Evolutionary conservation across 192 early-diverging fungal species (phyloP).

Genomic region (Coemansia umbellata): DNA sequence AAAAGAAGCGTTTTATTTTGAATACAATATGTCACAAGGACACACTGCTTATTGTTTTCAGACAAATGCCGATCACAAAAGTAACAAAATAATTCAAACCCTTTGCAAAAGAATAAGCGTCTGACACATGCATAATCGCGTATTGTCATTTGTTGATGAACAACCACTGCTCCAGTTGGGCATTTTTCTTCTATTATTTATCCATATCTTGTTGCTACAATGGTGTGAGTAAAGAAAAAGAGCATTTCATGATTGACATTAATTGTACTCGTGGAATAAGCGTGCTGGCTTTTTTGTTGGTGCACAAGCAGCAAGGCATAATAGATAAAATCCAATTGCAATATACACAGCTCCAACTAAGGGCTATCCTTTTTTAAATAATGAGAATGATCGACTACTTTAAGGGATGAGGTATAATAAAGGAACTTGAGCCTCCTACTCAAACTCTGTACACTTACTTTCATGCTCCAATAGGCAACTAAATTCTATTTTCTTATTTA

Average conservation of each 20-base stretch:
- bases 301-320: no score
- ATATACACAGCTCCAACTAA: no score
- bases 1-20: background rate
- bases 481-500: no score
- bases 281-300: no score
- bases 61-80: background rate
- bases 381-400: no score
- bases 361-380: no score
- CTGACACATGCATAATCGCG: background rate
- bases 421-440: no score
- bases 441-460: no score
- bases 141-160: background rate
- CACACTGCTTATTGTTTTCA: background rate
- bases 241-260: background rate
- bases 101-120: background rate
- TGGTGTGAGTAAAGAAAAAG: background rate
- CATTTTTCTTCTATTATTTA: slow-evolving; percentile 10
- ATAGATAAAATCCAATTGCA: no score
- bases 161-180: background rate
- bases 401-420: no score
- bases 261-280: background rate
- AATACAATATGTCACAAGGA: background rate
- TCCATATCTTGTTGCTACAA: background rate
- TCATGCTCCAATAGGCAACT: no score
- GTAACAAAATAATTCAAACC: background rate